Evolutionary conservation across 495 filamentous ascomycete species (phyloP).

Genomic region (Penicillium maclennaniae): DNA sequence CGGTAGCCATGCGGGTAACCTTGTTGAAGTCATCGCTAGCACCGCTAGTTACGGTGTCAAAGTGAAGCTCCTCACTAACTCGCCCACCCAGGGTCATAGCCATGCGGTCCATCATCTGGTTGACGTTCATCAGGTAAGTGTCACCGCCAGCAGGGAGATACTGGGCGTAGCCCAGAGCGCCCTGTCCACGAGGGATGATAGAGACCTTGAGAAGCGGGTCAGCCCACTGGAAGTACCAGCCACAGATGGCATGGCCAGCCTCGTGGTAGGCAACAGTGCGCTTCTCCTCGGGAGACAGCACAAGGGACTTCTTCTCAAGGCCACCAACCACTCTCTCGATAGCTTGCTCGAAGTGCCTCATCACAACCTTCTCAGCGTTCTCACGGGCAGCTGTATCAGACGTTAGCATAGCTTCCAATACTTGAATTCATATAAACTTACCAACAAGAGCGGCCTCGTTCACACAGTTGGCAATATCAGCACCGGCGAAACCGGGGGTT

Average conservation of each 20-base stretch:
- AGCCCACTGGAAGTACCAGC: constrained; percentile 95
- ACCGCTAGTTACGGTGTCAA: constrained; percentile 90
- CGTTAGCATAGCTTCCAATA: constrained; percentile 22
- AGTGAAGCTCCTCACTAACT: constrained; percentile 92
- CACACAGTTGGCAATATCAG: constrained; percentile 96
- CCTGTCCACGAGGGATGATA: constrained; percentile 94
- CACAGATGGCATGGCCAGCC: constrained; percentile 96
- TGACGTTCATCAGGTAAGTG: constrained; percentile 88
- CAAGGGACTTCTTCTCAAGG: constrained; percentile 91
- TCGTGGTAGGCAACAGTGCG: constrained; percentile 95
- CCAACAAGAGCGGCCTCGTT: constrained; percentile 97
- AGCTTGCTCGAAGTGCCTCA: constrained; percentile 92
- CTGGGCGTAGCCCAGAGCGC: constrained; percentile 91
- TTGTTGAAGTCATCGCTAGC: constrained; percentile 98
- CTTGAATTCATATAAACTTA: constrained; percentile 44
- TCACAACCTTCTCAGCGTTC: constrained; percentile 69
- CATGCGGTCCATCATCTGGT: constrained; percentile 99
- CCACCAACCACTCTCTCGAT: constrained; percentile 97
- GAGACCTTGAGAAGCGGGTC: constrained; percentile 97
- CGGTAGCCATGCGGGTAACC: constrained; percentile 89
- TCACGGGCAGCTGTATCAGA: constrained; percentile 68
- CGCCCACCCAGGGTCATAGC: constrained; percentile 97
- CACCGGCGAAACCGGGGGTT: constrained; percentile 93
- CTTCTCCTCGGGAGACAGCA: constrained; percentile 91
- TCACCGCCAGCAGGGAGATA: constrained; percentile 82